Conservation (phyloP, 257 asterid genomes). For the Solanum tacnaense region DNA sequence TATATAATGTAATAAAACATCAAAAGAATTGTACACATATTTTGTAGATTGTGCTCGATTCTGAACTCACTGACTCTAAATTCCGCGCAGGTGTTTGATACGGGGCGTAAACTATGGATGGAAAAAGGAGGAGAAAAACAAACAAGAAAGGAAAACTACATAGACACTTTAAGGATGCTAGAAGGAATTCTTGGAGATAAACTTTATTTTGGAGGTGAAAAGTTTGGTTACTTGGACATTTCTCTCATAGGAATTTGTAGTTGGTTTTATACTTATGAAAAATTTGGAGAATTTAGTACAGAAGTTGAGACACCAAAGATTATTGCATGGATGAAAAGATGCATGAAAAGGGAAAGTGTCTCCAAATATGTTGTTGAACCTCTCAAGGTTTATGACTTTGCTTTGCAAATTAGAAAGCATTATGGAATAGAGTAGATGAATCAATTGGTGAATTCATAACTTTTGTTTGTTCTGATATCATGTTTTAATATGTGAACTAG, state of each 20-base stretch:
- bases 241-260: slow-evolving; percentile 15
- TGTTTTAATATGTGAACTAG: background rate
- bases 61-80: background rate
- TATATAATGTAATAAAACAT: background rate
- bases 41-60: background rate
- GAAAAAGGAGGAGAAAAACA: slow-evolving; percentile 31
- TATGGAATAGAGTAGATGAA: slow-evolving; percentile 4
- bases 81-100: slow-evolving; percentile 2
- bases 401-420: background rate
- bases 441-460: background rate
- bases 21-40: background rate
- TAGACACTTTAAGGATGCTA: slow-evolving; percentile 13
- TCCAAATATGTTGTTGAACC: slow-evolving; percentile 20
- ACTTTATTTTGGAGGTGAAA: slow-evolving; percentile 41
- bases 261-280: slow-evolving; percentile 31
- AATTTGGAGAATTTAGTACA: slow-evolving; percentile 18
- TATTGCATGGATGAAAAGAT: slow-evolving; percentile 13
- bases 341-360: slow-evolving; percentile 16
- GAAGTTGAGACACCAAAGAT: slow-evolving; percentile 15
- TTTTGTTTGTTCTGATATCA: background rate
- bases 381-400: slow-evolving; percentile 9
- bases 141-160: slow-evolving; percentile 17
- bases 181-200: slow-evolving; percentile 35
- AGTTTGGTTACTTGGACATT: slow-evolving; percentile 23
- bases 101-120: slow-evolving; percentile 15